phyloP scores from a whole-genome alignment of 2,329 filamentous ascomycete species.

The Cercospora beticola region DNA sequence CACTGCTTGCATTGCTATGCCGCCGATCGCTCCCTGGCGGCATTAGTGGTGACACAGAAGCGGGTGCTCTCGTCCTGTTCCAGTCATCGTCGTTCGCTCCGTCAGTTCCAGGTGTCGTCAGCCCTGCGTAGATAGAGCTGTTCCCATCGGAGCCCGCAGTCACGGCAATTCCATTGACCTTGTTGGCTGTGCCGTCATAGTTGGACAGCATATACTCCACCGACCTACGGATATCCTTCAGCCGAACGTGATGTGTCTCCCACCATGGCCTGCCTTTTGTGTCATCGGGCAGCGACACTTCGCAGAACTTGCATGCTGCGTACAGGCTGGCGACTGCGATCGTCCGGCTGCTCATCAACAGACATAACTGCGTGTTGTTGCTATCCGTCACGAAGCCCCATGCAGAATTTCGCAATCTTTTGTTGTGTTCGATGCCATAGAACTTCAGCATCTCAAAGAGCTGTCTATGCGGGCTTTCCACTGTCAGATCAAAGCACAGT shows the following conservation, averaged over 20 bases:
- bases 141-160: conserved; percentile 41
- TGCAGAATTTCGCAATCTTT: conserved; percentile 75
- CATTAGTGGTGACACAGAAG: conserved; percentile 26
- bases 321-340: conserved; percentile 86
- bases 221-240: conserved; percentile 68
- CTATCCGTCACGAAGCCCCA: conserved; percentile 96
- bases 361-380: conserved; percentile 77
- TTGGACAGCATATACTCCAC: conserved; percentile 70
- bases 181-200: conserved; percentile 45
- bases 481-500: conserved; percentile 88
- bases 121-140: conserved; percentile 47
- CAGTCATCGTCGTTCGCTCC: conserved; percentile 30
- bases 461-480: conserved; percentile 82
- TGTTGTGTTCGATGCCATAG: conserved; percentile 74
- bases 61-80: conserved; percentile 37
- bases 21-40: conserved; percentile 35
- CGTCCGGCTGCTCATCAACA: conserved; percentile 74
- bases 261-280: conserved; percentile 80
- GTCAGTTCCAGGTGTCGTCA: conserved; percentile 41
- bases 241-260: conserved; percentile 70
- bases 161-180: conserved; percentile 30
- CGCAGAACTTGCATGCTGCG: conserved; percentile 74
- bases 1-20: conserved; percentile 32
- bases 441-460: conserved; percentile 78
- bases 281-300: conserved; percentile 71